Base-by-base conservation (phyloP, 2,329 filamentous ascomycete species). In the Dendryphion nanum region DNA sequence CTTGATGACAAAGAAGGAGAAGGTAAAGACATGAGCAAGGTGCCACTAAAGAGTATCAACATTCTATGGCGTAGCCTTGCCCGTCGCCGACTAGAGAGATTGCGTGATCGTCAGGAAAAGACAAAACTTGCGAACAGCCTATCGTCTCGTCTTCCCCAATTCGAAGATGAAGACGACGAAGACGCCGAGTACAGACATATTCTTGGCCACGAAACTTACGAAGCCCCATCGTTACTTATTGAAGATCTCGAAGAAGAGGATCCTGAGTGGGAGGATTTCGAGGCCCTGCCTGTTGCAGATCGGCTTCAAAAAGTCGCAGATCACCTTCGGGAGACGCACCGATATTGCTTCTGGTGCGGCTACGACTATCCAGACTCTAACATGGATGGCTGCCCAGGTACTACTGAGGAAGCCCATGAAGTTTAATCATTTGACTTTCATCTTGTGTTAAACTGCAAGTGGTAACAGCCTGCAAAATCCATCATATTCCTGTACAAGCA, bases 271-370 rank as follows among this genome's bases (percentile, higher is more conserved):
- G 83, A 90, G 18, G 83, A 80, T 40, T 96, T 95, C 54, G 82
- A 89, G 55, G 78, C 76, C 2, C 69, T 91, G 30, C 77, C 82
- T 16, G 72, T 81, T 2, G 70, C 70, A 2, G 85, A 94, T 53
- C 79, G 81, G 48, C 67, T 97, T 45, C 68, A 72, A 6, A 79
- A 73, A 50, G 64, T 94, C 12, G 76, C 95, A 7, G 63, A 69
- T 14, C 82, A 86, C 64, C 64, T 98, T 37, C 78, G 93, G 24
- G 72, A 81, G 33, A 77, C 78, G 57, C 80, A 89, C 57, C 68
- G 75, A 30, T 98, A 98, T 62, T 98, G 93, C 69, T 95, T 96
- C 62, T 98, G 90, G 86, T 98, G 93, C 68, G 97, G 96, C 64
- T 85, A 78, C 65, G 73, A 73, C 36, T 98, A 96, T 62, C 78